phyloP scores from a whole-genome alignment of 495 filamentous ascomycete genomes.

The Haplographium delicatum region DNA sequence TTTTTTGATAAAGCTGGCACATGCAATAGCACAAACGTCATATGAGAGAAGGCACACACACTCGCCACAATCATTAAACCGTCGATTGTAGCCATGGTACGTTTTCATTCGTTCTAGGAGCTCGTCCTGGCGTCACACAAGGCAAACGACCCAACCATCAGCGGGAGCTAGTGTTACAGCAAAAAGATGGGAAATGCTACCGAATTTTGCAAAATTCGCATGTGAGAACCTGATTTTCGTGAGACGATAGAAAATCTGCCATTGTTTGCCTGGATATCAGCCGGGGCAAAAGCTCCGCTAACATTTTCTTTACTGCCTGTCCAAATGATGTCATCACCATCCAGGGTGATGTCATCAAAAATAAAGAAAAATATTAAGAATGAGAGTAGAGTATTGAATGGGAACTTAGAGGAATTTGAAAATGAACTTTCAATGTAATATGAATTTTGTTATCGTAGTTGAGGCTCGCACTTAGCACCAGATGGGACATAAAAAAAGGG shows the following conservation, averaged over 20 bases:
- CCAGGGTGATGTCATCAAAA: not conserved
- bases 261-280: no score
- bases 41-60: not conserved
- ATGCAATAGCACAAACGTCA: not conserved
- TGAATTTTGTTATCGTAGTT: no score
- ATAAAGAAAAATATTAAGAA: no score
- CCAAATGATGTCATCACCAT: constrained; percentile 1
- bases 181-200: no score
- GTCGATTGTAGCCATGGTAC: not conserved
- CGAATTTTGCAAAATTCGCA: constrained; percentile 5
- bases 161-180: not conserved
- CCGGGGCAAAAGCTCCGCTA: not conserved
- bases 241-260: not conserved
- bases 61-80: not conserved
- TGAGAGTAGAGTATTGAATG: no score
- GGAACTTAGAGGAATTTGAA: no score
- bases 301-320: not conserved
- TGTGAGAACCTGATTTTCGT: not conserved
- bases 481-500: no score
- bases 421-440: no score
- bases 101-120: not conserved
- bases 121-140: not conserved
- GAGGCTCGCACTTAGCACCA: no score
- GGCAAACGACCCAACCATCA: not conserved
- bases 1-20: not conserved